These are phyloP conservation scores for Russula sp. DNA, from an alignment of 768 basidiomycete species.

Conservation along the genomic window DNA sequence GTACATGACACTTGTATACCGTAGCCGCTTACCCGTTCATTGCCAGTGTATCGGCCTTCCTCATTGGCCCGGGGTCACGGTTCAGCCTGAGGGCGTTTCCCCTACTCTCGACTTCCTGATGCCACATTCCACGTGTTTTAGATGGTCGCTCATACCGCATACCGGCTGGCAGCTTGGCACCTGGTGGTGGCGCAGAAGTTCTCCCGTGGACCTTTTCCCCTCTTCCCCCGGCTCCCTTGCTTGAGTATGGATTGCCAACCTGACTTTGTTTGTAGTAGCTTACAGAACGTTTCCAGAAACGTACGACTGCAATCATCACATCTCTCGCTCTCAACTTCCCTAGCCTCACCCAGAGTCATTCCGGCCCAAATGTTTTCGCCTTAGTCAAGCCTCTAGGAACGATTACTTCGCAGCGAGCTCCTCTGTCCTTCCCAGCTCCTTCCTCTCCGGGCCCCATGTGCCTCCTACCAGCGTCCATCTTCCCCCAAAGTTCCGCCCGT, in stretches of 20 bases:
- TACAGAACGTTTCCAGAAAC: constrained; percentile 12
- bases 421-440: neutral
- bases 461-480: neutral
- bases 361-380: constrained; percentile 5
- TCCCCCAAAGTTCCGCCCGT: neutral
- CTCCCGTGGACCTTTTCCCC: constrained; percentile 34
- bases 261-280: constrained; percentile 3
- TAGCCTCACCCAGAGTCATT: neutral
- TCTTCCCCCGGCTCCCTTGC: constrained; percentile 11
- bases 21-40: no score
- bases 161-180: constrained; percentile 41
- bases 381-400: neutral
- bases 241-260: constrained; percentile 22
- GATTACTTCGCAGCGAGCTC: neutral
- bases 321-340: constrained; percentile 5
- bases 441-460: constrained; percentile 7
- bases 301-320: neutral
- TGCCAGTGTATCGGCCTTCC: no score
- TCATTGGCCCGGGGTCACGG: no score
- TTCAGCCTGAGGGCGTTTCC: no score
- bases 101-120: constrained; percentile 43
- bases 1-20: no score
- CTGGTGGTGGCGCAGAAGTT: constrained; percentile 70
- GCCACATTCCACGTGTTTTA: constrained; percentile 52
- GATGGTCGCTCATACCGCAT: constrained; percentile 38